Percentiles rank a stretch among this genome's conserved stretches.
Evolutionary conservation across 1,284 basidiomycete species (phyloP).

Genomic region (Marasmius tenuissimus): DNA sequence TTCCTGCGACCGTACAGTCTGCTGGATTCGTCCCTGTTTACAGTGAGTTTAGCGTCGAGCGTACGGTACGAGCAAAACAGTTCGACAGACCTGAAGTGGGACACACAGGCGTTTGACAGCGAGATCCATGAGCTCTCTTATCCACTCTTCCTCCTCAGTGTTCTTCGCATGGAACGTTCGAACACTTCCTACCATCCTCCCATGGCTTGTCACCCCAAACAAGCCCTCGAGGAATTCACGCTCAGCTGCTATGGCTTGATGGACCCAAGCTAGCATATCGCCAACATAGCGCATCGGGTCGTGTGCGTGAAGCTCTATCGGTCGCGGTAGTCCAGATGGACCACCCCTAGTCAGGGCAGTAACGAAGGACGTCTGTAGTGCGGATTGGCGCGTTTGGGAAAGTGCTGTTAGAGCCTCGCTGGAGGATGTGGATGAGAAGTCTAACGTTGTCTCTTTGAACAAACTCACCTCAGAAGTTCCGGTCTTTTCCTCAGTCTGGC

Average conservation of each 20-base stretch:
- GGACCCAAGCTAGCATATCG: slow-evolving; percentile 99
- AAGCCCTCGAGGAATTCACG: slow-evolving; percentile 88
- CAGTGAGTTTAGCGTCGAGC: slow-evolving; percentile 8
- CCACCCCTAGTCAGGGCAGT: slow-evolving; percentile 89
- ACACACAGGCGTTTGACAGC: slow-evolving; percentile 84
- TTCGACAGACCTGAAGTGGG: slow-evolving; percentile 70
- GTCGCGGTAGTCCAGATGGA: slow-evolving; percentile 84
- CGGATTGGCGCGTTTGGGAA: slow-evolving; percentile 79
- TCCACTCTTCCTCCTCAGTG: slow-evolving; percentile 76
- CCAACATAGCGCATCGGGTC: slow-evolving; percentile 96
- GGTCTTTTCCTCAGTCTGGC: slow-evolving; percentile 71
- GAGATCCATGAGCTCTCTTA: slow-evolving; percentile 81
- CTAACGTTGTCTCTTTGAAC: background rate
- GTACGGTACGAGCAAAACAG: background rate
- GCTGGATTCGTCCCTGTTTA: slow-evolving; percentile 78
- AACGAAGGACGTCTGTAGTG: slow-evolving; percentile 80
- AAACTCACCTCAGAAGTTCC: slow-evolving; percentile 74
- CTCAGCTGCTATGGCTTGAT: slow-evolving; percentile 93
- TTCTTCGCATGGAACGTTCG: slow-evolving; percentile 48
- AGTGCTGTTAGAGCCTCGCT: slow-evolving; percentile 82
- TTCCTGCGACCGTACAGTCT: slow-evolving; percentile 91
- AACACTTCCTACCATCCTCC: slow-evolving; percentile 78
- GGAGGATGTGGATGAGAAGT: slow-evolving; percentile 9
- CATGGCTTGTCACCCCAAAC: slow-evolving; percentile 68
- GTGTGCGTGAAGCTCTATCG: slow-evolving; percentile 96